These are phyloP conservation scores for Phytopythium cucurbitacearum DNA, from an alignment of 352 stramenopile species.

Conservation along the genomic window DNA sequence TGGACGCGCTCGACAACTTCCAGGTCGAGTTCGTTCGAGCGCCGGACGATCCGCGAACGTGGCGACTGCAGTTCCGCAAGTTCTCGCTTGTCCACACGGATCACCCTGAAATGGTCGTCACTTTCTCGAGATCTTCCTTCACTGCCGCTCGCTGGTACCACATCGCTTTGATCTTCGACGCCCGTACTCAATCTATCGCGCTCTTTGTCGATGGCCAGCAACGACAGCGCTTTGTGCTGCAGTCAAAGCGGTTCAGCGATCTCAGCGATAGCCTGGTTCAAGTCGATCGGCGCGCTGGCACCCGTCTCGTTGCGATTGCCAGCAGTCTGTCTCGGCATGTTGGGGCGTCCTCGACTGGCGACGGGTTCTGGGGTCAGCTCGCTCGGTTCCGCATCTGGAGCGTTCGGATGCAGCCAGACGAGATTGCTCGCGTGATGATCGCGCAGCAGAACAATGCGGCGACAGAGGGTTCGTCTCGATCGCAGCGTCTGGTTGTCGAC, in stretches of 20 bases:
- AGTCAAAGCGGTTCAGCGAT: slow-evolving; percentile 7
- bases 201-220: slow-evolving; percentile 22
- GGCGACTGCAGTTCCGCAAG: slow-evolving; percentile 26
- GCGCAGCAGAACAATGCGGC: slow-evolving; percentile 12
- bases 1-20: slow-evolving; percentile 28
- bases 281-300: slow-evolving; percentile 6
- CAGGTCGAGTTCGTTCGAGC: slow-evolving; percentile 20
- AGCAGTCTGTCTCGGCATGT: slow-evolving; percentile 20
- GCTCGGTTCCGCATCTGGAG: slow-evolving; percentile 27
- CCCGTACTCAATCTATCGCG: slow-evolving; percentile 15
- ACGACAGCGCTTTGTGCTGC: slow-evolving; percentile 13
- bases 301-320: slow-evolving; percentile 22
- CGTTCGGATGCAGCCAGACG: slow-evolving; percentile 12
- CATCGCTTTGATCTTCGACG: slow-evolving; percentile 18
- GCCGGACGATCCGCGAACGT: slow-evolving; percentile 1
- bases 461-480: not conserved
- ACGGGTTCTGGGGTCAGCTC: slow-evolving; percentile 19
- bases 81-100: slow-evolving; percentile 18
- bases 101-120: slow-evolving; percentile 15
- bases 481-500: slow-evolving; percentile 16
- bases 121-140: slow-evolving; percentile 14
- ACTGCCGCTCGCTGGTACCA: slow-evolving; percentile 19
- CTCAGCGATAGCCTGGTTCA: slow-evolving; percentile 4
- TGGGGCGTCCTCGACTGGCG: slow-evolving; percentile 1
- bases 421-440: slow-evolving; percentile 16